phyloP scores from a whole-genome alignment of 768 basidiomycete species.

The Tricholoma furcatifolium region DNA sequence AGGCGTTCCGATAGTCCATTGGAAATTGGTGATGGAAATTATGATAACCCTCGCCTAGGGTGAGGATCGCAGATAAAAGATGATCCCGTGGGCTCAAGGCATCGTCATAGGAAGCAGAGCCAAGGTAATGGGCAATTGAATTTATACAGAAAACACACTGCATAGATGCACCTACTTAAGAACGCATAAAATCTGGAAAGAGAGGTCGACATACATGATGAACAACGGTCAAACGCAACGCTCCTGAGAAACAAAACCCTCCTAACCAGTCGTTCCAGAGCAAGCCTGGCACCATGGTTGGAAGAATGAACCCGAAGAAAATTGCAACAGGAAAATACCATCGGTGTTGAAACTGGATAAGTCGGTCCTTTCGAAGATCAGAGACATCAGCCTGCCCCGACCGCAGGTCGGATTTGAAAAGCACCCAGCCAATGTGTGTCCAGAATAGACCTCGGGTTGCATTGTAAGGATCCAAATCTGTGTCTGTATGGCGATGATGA shows the following conservation, averaged over 20 bases:
- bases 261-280: slow-evolving; percentile 77
- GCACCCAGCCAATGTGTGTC: slow-evolving; percentile 85
- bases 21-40: slow-evolving; percentile 92
- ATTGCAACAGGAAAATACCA: slow-evolving; percentile 64
- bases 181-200: slow-evolving; percentile 5
- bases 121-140: slow-evolving; percentile 84
- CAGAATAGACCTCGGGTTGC: slow-evolving; percentile 75
- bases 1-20: slow-evolving; percentile 82
- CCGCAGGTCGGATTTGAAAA: slow-evolving; percentile 70
- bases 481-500: slow-evolving; percentile 84
- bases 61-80: slow-evolving; percentile 77
- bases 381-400: slow-evolving; percentile 73
- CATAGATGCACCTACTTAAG: background rate
- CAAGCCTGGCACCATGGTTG: slow-evolving; percentile 65
- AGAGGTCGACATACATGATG: slow-evolving; percentile 64
- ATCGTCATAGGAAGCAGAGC: slow-evolving; percentile 81
- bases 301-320: slow-evolving; percentile 71
- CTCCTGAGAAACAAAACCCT: slow-evolving; percentile 76
- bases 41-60: slow-evolving; percentile 88
- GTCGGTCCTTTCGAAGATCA: slow-evolving; percentile 65
- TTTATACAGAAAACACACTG: slow-evolving; percentile 89
- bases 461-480: slow-evolving; percentile 83
- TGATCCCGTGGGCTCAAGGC: slow-evolving; percentile 75
- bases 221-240: slow-evolving; percentile 67
- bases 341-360: slow-evolving; percentile 78